A percentile compares a stretch with the other conserved stretches of the same genome.
phyloP scores from a whole-genome alignment of 306 rosid genomes.

The Quercus variabilis region DNA sequence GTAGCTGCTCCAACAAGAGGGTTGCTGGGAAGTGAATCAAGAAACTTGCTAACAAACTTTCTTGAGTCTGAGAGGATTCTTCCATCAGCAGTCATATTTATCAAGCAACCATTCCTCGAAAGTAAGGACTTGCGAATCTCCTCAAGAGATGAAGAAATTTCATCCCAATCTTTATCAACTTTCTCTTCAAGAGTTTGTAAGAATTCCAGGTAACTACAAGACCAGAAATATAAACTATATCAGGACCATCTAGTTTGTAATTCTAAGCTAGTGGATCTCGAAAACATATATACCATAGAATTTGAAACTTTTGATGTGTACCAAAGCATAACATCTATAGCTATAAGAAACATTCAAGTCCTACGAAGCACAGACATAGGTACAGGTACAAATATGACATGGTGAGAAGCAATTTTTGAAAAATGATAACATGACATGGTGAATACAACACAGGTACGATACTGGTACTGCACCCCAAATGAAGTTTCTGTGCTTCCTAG shows the following conservation, averaged over 20 bases:
- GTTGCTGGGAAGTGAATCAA: slow-evolving; percentile 68
- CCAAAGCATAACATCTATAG: not conserved
- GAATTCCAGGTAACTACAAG: slow-evolving; percentile 80
- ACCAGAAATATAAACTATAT: slow-evolving; percentile 13
- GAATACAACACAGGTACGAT: too few relatives aligned
- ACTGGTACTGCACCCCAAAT: too few relatives aligned
- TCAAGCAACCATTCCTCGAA: slow-evolving; percentile 69
- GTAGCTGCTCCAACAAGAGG: slow-evolving; percentile 42
- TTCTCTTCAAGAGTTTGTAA: slow-evolving; percentile 77
- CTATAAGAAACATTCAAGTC: not conserved
- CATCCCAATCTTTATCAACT: slow-evolving; percentile 84
- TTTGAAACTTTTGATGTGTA: not conserved
- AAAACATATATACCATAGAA: slow-evolving; percentile 10
- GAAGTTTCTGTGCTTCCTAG: too few relatives aligned
- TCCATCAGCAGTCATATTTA: slow-evolving; percentile 79
- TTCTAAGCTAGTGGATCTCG: not conserved
- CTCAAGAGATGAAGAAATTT: slow-evolving; percentile 82
- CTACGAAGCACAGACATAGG: too few relatives aligned
- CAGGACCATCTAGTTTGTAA: slow-evolving; percentile 7
- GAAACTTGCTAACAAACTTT: slow-evolving; percentile 64
- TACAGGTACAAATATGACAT: too few relatives aligned
- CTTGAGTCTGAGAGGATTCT: slow-evolving; percentile 52
- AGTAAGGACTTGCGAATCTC: slow-evolving; percentile 79
- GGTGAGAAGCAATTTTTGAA: too few relatives aligned
- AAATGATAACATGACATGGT: too few relatives aligned